Evolutionary conservation across 306 rosid species (phyloP).

Genomic region (Inga laurina): DNA sequence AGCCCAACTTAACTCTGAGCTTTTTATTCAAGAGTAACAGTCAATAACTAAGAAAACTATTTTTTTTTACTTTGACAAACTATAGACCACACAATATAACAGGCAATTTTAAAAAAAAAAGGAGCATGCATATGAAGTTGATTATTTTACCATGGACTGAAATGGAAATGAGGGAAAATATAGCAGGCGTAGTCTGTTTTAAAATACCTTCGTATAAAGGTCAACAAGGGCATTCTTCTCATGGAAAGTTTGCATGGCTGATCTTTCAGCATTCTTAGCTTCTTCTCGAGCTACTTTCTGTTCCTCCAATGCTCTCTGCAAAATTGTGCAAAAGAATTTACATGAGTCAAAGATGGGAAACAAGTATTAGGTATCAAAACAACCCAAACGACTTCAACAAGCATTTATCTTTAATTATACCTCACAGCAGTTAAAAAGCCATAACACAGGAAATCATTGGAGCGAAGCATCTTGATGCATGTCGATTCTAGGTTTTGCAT

Average conservation of each 20-base stretch:
- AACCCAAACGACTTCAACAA: slow-evolving; percentile 20
- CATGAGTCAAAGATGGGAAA: slow-evolving; percentile 14
- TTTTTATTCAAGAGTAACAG: background rate
- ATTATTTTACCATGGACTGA: background rate
- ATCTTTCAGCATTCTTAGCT: slow-evolving; percentile 70
- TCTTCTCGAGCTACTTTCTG: slow-evolving; percentile 72
- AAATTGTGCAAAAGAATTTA: slow-evolving; percentile 29
- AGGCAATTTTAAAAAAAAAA: background rate
- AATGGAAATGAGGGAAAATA: background rate
- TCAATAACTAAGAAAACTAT: background rate
- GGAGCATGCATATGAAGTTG: background rate
- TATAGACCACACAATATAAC: background rate
- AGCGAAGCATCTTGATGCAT: background rate
- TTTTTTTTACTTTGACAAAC: background rate
- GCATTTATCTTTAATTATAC: slow-evolving; percentile 15
- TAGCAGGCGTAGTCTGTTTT: background rate
- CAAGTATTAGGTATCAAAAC: slow-evolving; percentile 1
- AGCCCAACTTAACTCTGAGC: background rate
- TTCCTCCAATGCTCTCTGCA: slow-evolving; percentile 82
- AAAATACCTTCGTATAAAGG: slow-evolving; percentile 75
- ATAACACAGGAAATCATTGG: background rate
- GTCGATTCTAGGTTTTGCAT: background rate
- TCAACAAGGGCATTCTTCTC: slow-evolving; percentile 68
- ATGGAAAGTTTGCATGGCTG: slow-evolving; percentile 72
- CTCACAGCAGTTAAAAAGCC: background rate